These are phyloP conservation scores for Dipteronia sinensis DNA, from an alignment of 345 rosid species.

Conservation along the genomic window DNA sequence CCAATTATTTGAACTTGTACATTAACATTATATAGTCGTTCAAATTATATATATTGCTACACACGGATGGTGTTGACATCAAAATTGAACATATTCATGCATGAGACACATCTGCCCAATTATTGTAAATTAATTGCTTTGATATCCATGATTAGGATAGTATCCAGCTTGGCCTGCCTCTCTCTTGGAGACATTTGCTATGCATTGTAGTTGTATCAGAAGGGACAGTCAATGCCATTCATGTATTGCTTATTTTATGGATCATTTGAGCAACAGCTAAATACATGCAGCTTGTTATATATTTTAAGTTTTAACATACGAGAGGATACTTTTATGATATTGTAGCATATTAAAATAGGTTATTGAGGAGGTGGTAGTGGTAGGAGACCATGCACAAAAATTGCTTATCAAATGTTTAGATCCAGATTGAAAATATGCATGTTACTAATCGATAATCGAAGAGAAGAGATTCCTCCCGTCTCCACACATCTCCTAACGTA, in stretches of 20 bases:
- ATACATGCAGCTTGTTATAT: neutral
- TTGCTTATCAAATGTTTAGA: neutral
- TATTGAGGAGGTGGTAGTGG: neutral
- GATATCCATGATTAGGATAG: neutral
- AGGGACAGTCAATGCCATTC: neutral
- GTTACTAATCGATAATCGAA: neutral
- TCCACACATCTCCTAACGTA: conserved; percentile 1
- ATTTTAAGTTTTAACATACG: neutral
- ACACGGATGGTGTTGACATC: neutral
- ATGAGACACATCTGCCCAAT: neutral
- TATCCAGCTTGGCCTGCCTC: neutral
- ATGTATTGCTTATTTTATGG: neutral
- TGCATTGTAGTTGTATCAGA: neutral
- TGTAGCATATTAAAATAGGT: neutral
- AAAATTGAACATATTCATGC: neutral
- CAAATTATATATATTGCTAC: neutral
- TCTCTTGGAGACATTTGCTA: neutral
- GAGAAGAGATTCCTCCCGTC: conserved; percentile 24
- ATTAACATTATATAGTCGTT: neutral
- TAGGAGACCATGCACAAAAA: conserved; percentile 6
- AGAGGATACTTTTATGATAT: neutral
- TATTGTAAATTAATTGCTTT: neutral
- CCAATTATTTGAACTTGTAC: neutral
- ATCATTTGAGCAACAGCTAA: neutral
- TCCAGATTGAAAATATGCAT: conserved; percentile 6